A percentile compares a stretch with the other conserved stretches of the same genome.
These are phyloP conservation scores for Colletotrichum brevisporum DNA, from an alignment of 2,329 filamentous ascomycete genomes.

Conservation along the genomic window DNA sequence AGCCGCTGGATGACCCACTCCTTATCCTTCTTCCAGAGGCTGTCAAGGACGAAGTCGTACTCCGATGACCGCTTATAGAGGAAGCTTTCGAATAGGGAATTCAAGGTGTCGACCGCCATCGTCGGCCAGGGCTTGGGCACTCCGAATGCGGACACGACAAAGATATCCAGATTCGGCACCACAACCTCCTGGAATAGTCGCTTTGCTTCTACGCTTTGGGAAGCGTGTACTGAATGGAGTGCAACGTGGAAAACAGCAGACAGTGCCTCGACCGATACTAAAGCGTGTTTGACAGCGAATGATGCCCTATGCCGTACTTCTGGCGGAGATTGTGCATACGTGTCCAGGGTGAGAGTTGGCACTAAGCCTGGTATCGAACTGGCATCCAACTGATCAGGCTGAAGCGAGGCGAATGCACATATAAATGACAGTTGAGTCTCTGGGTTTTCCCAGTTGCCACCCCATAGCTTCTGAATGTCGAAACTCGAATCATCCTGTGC, in stretches of 20 bases:
- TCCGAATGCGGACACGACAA: conserved; percentile 83
- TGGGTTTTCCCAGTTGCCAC: conserved; percentile 87
- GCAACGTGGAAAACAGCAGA: conserved; percentile 77
- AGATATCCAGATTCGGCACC: conserved; percentile 82
- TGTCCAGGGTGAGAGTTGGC: conserved; percentile 78
- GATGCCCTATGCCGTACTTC: conserved; percentile 67
- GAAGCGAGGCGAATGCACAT: conserved; percentile 84
- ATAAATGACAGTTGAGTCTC: conserved; percentile 96
- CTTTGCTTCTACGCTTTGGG: conserved; percentile 74
- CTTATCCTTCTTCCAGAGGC: conserved; percentile 91
- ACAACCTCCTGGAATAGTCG: conserved; percentile 77
- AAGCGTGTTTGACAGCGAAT: conserved; percentile 83
- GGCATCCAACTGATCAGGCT: conserved; percentile 83
- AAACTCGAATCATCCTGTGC: conserved; percentile 75
- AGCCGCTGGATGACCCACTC: conserved; percentile 88
- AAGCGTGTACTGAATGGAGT: conserved; percentile 72
- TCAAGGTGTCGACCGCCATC: conserved; percentile 81
- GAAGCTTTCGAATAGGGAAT: conserved; percentile 86
- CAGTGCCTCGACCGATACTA: conserved; percentile 90
- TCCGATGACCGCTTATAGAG: conserved; percentile 83
- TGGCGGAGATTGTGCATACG: conserved; percentile 64
- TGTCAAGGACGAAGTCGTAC: conserved; percentile 90
- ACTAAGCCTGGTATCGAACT: conserved; percentile 87
- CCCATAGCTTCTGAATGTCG: conserved; percentile 92
- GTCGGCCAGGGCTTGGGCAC: conserved; percentile 83